phyloP scores from a whole-genome alignment of 2,329 filamentous ascomycete species.

The Fusarium brachygibbosum region DNA sequence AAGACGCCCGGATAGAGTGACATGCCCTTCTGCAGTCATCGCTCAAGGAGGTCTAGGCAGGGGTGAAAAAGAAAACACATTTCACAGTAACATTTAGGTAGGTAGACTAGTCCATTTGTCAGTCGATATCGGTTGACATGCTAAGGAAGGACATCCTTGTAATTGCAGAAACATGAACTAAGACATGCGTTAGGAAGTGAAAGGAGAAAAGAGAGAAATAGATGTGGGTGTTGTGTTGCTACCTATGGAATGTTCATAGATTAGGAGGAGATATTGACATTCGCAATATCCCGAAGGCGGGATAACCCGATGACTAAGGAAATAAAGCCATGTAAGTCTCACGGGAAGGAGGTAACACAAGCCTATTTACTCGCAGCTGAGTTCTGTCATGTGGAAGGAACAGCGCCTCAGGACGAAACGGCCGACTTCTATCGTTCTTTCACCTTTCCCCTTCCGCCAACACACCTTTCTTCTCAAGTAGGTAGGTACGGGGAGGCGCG shows the following conservation, averaged over 20 bases:
- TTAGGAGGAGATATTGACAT: slow-evolving; percentile 2
- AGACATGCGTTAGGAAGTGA: slow-evolving; percentile 18
- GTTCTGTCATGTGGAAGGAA: slow-evolving; percentile 22
- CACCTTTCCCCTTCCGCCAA: neutral
- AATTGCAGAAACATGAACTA: slow-evolving; percentile 9
- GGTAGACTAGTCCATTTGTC: neutral
- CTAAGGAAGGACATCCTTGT: neutral
- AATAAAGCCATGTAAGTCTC: slow-evolving; percentile 22
- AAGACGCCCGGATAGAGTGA: neutral
- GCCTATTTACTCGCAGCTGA: neutral
- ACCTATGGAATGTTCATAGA: slow-evolving; percentile 27
- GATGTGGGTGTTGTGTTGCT: neutral
- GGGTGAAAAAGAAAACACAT: slow-evolving; percentile 8
- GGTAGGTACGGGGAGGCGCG: neutral
- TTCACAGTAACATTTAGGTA: neutral
- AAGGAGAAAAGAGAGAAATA: slow-evolving; percentile 5
- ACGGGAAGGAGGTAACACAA: slow-evolving; percentile 22
- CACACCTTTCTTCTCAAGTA: neutral
- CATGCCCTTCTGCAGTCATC: neutral
- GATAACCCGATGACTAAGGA: slow-evolving; percentile 4
- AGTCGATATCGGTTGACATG: neutral
- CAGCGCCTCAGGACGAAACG: neutral
- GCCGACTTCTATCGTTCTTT: neutral
- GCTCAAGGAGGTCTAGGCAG: neutral
- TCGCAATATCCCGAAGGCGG: neutral